These are phyloP conservation scores for Cymodocea nodosa DNA, from an alignment of 116 monocot species.

Conservation along the genomic window DNA sequence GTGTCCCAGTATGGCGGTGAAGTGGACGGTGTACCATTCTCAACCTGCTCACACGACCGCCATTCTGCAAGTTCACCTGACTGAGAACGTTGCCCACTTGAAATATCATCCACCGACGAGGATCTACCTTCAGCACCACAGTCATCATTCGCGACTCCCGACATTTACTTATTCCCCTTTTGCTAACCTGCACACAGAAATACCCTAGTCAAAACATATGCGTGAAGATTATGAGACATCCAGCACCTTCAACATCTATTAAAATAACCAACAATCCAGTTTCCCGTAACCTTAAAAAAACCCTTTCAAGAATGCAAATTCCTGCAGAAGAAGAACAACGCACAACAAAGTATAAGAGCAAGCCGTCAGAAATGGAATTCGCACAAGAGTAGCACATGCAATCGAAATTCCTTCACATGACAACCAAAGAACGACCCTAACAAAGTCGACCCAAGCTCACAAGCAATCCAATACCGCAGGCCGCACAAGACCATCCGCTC, in stretches of 20 bases:
- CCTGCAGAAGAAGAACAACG: not conserved
- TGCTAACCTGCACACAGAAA: not conserved
- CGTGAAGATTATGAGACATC: too few species aligned
- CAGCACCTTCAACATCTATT: too few species aligned
- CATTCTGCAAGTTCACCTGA: slow-evolving; percentile 59
- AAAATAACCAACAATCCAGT: not conserved
- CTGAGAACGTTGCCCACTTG: slow-evolving; percentile 30
- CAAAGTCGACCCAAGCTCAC: too few species aligned
- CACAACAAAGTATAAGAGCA: not conserved
- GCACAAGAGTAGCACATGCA: not conserved
- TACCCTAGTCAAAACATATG: not conserved
- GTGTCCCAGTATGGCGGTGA: slow-evolving; percentile 83
- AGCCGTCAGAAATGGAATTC: not conserved
- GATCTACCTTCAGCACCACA: slow-evolving; percentile 20
- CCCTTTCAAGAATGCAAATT: not conserved
- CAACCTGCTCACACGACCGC: slow-evolving; percentile 71
- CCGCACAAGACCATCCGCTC: not conserved
- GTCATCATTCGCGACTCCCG: slow-evolving; percentile 25
- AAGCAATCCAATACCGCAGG: not conserved
- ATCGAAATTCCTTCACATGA: not conserved
- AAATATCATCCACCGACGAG: slow-evolving; percentile 22
- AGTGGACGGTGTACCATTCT: slow-evolving; percentile 80
- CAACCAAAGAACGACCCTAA: not conserved
- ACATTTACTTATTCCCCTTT: slow-evolving; percentile 20
- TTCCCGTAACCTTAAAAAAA: not conserved